Evolutionary conservation across 2,329 filamentous ascomycete species (phyloP).

Genomic region (Xylaria arbuscula): DNA sequence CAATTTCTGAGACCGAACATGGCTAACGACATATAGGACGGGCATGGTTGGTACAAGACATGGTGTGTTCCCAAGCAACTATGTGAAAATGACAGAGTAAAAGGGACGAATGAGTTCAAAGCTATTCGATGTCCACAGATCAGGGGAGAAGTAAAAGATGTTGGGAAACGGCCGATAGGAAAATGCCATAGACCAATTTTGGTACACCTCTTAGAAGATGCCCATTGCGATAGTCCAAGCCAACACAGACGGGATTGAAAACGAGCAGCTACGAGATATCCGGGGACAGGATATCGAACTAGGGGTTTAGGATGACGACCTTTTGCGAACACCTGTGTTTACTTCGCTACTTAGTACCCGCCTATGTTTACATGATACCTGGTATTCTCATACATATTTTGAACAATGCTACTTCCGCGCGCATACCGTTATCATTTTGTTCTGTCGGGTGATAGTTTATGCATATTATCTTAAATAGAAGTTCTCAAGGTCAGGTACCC

Average conservation of each 20-base stretch:
- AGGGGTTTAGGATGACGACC: constrained; percentile 10
- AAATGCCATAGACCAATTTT: background rate
- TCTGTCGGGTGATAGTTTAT: background rate
- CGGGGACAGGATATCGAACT: background rate
- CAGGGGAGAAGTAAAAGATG: background rate
- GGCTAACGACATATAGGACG: constrained; percentile 67
- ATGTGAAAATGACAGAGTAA: constrained; percentile 71
- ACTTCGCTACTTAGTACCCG: constrained; percentile 17
- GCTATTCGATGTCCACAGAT: no score
- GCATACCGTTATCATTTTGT: background rate
- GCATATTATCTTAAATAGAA: no score
- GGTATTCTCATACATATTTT: background rate
- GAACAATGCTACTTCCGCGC: background rate
- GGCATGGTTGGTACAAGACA: constrained; percentile 85
- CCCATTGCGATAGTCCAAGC: background rate
- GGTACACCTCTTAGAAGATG: background rate
- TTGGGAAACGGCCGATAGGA: no score
- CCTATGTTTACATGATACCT: constrained; percentile 26
- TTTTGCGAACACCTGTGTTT: constrained; percentile 9
- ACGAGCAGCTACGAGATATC: constrained; percentile 1
- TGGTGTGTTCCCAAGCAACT: constrained; percentile 92
- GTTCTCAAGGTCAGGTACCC: no score
- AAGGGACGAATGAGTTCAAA: background rate
- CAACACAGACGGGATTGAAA: background rate
- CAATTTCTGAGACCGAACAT: background rate